These are phyloP conservation scores for Neocatenulostroma microsporum DNA, from an alignment of 2,329 filamentous ascomycete species.

Conservation along the genomic window DNA sequence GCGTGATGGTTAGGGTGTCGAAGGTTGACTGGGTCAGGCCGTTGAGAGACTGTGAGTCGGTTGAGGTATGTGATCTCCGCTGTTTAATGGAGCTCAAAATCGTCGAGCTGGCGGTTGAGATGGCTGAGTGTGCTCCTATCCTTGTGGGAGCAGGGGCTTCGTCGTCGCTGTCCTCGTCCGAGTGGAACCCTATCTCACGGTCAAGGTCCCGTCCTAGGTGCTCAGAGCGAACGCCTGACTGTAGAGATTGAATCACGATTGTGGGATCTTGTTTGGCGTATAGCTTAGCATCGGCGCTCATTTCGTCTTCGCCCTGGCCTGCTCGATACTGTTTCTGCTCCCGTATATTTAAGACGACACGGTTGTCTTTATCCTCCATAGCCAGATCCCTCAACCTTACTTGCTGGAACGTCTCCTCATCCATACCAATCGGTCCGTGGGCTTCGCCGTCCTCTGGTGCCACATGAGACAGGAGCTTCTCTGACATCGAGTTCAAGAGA, in stretches of 20 bases:
- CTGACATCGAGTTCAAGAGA: conserved; percentile 81
- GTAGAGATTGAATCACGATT: conserved; percentile 59
- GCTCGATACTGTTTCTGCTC: conserved; percentile 81
- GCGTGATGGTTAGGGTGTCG: conserved; percentile 63
- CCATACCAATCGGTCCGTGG: conserved; percentile 57
- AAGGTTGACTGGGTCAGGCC: conserved; percentile 43
- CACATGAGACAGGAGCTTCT: conserved; percentile 87
- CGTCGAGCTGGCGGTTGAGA: conserved; percentile 57
- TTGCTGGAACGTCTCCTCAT: conserved; percentile 66
- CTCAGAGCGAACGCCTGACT: conserved; percentile 51
- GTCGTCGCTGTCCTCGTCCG: conserved; percentile 53
- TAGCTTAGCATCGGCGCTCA: conserved; percentile 43
- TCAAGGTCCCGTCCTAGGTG: conserved; percentile 42
- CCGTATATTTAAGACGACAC: conserved; percentile 77
- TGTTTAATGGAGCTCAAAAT: conserved; percentile 58
- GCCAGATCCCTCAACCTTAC: conserved; percentile 73
- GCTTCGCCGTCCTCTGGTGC: conserved; percentile 66
- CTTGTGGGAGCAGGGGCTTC: conserved; percentile 39
- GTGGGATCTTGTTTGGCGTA: conserved; percentile 64
- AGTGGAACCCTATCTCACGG: conserved; percentile 58
- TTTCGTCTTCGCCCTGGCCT: conserved; percentile 31
- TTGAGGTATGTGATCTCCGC: conserved; percentile 26
- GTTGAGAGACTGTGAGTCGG: conserved; percentile 18
- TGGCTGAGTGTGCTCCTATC: conserved; percentile 62
- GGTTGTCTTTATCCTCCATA: conserved; percentile 63